These are phyloP conservation scores for Backusella liffmaniae DNA, from an alignment of 192 early-diverging fungal genomes.

Conservation along the genomic window DNA sequence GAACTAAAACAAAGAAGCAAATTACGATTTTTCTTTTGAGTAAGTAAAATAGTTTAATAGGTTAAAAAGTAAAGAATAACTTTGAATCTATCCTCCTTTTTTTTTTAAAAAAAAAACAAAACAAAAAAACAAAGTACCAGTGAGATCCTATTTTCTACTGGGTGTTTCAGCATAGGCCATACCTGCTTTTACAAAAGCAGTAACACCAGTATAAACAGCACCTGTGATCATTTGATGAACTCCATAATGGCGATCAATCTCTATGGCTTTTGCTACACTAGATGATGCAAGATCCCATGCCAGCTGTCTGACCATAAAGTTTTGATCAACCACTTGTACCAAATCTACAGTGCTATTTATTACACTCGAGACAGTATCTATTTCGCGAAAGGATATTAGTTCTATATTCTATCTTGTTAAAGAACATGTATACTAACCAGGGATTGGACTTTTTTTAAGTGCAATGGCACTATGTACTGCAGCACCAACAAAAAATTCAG, in stretches of 20 bases:
- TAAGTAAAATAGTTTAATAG: not conserved
- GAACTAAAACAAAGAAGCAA: not conserved
- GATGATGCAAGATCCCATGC: constrained; percentile 49
- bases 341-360: constrained; percentile 39
- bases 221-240: constrained; percentile 51
- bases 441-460: constrained; percentile 52
- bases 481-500: constrained; percentile 38
- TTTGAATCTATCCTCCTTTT: not conserved
- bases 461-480: constrained; percentile 43
- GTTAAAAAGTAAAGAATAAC: too few relatives aligned
- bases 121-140: not conserved
- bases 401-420: too few relatives aligned
- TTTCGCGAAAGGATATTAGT: not conserved
- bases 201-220: constrained; percentile 41
- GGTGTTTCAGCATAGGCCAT: constrained; percentile 52
- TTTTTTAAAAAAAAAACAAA: not conserved
- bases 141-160: not conserved
- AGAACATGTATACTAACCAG: constrained; percentile 12
- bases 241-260: constrained; percentile 52
- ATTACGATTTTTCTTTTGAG: not conserved
- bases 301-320: constrained; percentile 43
- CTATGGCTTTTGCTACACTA: constrained; percentile 44
- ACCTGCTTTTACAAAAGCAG: constrained; percentile 50
- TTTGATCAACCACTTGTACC: constrained; percentile 38
- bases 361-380: constrained; percentile 42